Evolutionary conservation across 2,329 filamentous ascomycete genomes (phyloP), one percentile per base, ranked within the genome.

Genomic region (Hortaea werneckii): DNA sequence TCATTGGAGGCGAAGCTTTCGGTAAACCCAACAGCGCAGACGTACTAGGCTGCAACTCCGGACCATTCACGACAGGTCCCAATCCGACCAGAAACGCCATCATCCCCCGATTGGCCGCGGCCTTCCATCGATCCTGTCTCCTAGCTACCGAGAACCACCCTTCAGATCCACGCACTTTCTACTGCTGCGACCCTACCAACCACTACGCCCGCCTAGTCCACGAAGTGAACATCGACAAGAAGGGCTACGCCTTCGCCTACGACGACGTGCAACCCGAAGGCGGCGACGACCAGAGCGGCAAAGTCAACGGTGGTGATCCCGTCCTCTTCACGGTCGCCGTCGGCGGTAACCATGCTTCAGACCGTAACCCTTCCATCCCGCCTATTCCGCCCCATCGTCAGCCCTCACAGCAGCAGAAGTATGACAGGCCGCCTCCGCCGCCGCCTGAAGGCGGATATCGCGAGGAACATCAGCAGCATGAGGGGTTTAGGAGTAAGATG

Each of bases 111-210:
- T 68, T 94, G 7, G 78, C 83, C 0, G 86, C 87, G 1, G 85
- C 83, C 0, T 78, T 92, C 54, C 87, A 89, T 62, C 75, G 87
- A 13, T 80, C 77, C n/a, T 87, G 83, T 5, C 65, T 92, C 47
- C 65, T 84, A 41, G 61, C 62, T 3, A 62, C 64, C 6, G 63
- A 67, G 9, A 57, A 58, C 51, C 58, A 70, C 57, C 61, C 71
- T 44, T 50, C 67, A 37, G 43, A 54, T 4, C 62, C 63, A 1
- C 37, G 53, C 8, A 64, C 61, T 1, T 66, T 63, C 50, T 66
- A 65, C 50, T 42, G 37, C 2, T 48, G 54, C 13, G 56, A 61
- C 38, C 58, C 60, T 0, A 74, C 71, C 9, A 73, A 73, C 54
- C 79, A 82, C 57, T 84, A 82, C 57, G 67, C 75, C 29, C 68